Percentiles rank a stretch among this genome's conserved stretches.
phyloP scores from a whole-genome alignment of 768 basidiomycete genomes.

The Kwoniella sp. region DNA sequence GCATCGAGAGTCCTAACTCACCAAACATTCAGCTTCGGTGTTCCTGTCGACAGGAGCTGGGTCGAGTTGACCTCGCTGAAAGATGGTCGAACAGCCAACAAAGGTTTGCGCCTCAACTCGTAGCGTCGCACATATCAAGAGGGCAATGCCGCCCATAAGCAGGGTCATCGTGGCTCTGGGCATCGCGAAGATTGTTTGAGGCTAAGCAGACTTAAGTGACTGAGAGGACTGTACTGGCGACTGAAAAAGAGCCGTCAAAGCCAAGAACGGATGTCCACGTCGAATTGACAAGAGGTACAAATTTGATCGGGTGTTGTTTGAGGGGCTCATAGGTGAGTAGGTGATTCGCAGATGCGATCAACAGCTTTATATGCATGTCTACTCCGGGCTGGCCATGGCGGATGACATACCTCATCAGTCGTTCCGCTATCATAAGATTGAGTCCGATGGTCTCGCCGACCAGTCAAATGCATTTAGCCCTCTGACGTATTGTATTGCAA shows the following conservation, averaged over 20 bases:
- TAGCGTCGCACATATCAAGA: background rate
- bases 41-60: background rate
- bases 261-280: too few species aligned
- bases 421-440: background rate
- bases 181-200: too few species aligned
- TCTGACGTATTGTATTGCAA: background rate
- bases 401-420: background rate
- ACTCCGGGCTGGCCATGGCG: background rate
- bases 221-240: too few species aligned
- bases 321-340: too few species aligned
- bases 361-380: background rate
- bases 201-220: too few species aligned
- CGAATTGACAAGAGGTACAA: too few species aligned
- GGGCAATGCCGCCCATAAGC: background rate
- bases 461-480: background rate
- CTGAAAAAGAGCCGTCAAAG: too few species aligned
- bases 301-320: too few species aligned
- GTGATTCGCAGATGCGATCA: too few species aligned
- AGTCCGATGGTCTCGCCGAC: background rate
- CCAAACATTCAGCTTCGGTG: background rate
- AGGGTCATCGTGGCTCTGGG: background rate
- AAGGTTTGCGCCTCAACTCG: background rate
- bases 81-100: background rate
- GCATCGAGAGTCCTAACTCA: background rate
- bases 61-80: background rate